Evolutionary conservation across 352 stramenopile genomes (phyloP).

Genomic region (Phytophthora litchii): DNA sequence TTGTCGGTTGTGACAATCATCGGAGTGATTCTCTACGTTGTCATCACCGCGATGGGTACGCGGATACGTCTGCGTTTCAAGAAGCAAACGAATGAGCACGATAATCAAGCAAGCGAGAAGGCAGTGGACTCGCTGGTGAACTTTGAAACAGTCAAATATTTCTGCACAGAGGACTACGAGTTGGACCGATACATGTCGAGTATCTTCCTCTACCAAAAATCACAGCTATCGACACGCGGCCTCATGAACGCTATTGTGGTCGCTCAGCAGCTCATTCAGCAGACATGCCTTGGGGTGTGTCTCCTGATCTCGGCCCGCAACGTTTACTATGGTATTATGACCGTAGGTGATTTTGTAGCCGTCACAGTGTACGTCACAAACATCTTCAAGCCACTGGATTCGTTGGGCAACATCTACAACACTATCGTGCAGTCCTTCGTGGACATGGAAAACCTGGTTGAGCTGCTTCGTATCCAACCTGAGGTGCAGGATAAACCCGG

Average conservation of each 20-base stretch:
- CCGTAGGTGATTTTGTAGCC: conserved; percentile 95
- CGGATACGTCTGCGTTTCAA: conserved; percentile 87
- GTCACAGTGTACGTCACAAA: conserved; percentile 95
- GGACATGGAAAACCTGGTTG: conserved; percentile 96
- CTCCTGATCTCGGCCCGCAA: conserved; percentile 70
- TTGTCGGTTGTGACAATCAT: conserved; percentile 89
- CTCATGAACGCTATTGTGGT: conserved; percentile 94
- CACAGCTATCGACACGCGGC: conserved; percentile 89
- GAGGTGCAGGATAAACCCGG: conserved; percentile 91
- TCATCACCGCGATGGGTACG: conserved; percentile 88
- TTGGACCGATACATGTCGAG: conserved; percentile 70
- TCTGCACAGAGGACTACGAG: conserved; percentile 95
- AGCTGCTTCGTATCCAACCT: conserved; percentile 93
- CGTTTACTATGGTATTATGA: conserved; percentile 58
- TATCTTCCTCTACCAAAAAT: conserved; percentile 91
- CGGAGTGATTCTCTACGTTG: conserved; percentile 93
- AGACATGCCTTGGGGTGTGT: conserved; percentile 76
- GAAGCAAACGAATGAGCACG: conserved; percentile 92
- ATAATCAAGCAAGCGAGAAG: conserved; percentile 97
- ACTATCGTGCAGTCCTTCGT: conserved; percentile 96
- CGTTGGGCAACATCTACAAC: conserved; percentile 96
- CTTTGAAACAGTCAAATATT: conserved; percentile 98
- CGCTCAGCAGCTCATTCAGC: conserved; percentile 93
- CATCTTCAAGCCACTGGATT: conserved; percentile 97
- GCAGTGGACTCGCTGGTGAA: conserved; percentile 97